Percentiles rank a stretch among this genome's conserved stretches.
phyloP scores from a whole-genome alignment of 1,284 basidiomycete species.

The Polyporus tsugae region DNA sequence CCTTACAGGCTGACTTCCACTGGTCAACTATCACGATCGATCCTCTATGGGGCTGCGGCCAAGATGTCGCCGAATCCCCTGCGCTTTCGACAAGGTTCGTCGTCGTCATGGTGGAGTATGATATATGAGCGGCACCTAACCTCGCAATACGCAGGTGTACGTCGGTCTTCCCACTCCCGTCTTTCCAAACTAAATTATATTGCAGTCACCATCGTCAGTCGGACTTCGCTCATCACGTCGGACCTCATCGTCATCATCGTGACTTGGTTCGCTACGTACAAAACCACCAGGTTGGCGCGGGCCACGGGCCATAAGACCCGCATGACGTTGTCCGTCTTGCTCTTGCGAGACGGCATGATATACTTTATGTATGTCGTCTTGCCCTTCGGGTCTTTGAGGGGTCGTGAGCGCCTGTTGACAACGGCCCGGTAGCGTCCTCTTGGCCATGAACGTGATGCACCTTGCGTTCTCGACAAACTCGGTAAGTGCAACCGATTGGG shows the following conservation, averaged over 20 bases:
- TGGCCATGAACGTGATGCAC: slow-evolving; percentile 12
- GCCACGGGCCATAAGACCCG: neutral
- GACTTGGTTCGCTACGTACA: slow-evolving; percentile 10
- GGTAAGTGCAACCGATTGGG: neutral
- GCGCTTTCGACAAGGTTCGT: neutral
- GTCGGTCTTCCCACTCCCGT: neutral
- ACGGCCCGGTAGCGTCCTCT: neutral
- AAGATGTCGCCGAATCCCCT: neutral
- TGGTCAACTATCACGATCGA: neutral
- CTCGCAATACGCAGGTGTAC: neutral
- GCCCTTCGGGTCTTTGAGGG: too few species aligned
- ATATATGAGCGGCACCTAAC: neutral
- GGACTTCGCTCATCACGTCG: slow-evolving; percentile 5
- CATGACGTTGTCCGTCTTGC: slow-evolving; percentile 3
- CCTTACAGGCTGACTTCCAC: slow-evolving; percentile 1
- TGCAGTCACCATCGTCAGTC: slow-evolving; percentile 5
- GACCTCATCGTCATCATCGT: slow-evolving; percentile 13
- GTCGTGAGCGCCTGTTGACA: neutral
- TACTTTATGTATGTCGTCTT: slow-evolving; percentile 4
- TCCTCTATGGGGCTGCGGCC: slow-evolving; percentile 4
- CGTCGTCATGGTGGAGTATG: too few species aligned
- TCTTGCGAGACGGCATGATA: slow-evolving; percentile 10
- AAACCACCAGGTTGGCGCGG: slow-evolving; percentile 1
- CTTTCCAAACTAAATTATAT: neutral
- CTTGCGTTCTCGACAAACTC: slow-evolving; percentile 10